These are phyloP conservation scores for Chondrostereum purpureum DNA, from an alignment of 1,284 basidiomycete species.

Conservation along the genomic window DNA sequence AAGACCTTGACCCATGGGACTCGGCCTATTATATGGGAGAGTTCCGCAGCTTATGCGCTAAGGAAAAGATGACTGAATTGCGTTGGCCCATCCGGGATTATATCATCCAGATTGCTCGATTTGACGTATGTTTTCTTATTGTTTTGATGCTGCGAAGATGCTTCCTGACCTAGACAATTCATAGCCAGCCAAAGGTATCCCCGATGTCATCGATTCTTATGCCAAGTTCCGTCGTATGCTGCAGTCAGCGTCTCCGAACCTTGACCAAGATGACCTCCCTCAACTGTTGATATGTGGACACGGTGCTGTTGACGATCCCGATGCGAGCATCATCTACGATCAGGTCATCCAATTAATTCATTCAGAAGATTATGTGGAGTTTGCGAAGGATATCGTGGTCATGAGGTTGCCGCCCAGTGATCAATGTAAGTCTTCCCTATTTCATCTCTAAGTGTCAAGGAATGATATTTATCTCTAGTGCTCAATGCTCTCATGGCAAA, in stretches of 20 bases:
- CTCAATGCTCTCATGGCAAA: slow-evolving; percentile 75
- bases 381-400: slow-evolving; percentile 63
- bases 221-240: slow-evolving; percentile 67
- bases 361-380: slow-evolving; percentile 46
- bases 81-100: slow-evolving; percentile 78
- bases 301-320: slow-evolving; percentile 82
- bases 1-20: slow-evolving; percentile 71
- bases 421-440: slow-evolving; percentile 49
- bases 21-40: slow-evolving; percentile 77
- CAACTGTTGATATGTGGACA: slow-evolving; percentile 83
- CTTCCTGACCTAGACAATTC: no score
- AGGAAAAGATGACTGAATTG: slow-evolving; percentile 73
- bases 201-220: slow-evolving; percentile 79
- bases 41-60: slow-evolving; percentile 66
- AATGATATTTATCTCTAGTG: slow-evolving; percentile 35
- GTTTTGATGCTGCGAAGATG: no score
- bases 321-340: slow-evolving; percentile 83
- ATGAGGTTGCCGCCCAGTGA: slow-evolving; percentile 78
- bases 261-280: slow-evolving; percentile 53
- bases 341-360: slow-evolving; percentile 56
- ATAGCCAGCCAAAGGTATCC: slow-evolving; percentile 60
- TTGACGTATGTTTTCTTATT: slow-evolving; percentile 59
- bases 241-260: slow-evolving; percentile 33
- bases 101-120: slow-evolving; percentile 79
- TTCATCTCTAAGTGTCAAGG: slow-evolving; percentile 1